Conservation (phyloP, 495 filamentous ascomycete genomes). For the Hypoxylon trugodes region DNA sequence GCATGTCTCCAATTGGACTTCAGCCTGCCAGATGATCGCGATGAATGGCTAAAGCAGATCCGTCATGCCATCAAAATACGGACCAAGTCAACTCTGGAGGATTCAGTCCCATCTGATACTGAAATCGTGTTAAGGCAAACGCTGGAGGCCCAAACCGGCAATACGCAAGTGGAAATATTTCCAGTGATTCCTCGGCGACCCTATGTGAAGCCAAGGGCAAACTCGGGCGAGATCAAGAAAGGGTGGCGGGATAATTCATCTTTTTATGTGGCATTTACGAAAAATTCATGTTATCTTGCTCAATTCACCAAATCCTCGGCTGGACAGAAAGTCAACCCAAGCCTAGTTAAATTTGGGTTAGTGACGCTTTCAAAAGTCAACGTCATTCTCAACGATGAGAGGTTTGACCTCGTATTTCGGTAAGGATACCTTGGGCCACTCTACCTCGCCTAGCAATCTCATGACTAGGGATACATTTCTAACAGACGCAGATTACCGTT, state of each 20-base stretch:
- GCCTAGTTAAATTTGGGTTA: conserved; percentile 60
- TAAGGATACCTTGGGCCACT: conserved; percentile 47
- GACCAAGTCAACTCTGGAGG: conserved; percentile 52
- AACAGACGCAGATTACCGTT: conserved; percentile 66
- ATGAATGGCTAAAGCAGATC: conserved; percentile 78
- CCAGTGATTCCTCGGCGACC: conserved; percentile 80
- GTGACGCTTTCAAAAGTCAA: conserved; percentile 75
- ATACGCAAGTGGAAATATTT: conserved; percentile 76
- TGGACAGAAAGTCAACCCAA: conserved; percentile 29
- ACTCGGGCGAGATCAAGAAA: conserved; percentile 53
- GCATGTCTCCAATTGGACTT: conserved; percentile 69
- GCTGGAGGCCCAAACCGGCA: conserved; percentile 71
- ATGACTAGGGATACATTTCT: conserved; percentile 20
- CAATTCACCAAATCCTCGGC: conserved; percentile 67
- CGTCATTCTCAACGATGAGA: conserved; percentile 75
- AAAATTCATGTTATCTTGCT: conserved; percentile 82
- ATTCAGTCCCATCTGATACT: conserved; percentile 67
- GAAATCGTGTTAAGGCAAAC: conserved; percentile 70
- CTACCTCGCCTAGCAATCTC: not conserved
- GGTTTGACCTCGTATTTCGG: conserved; percentile 86
- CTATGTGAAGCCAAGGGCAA: conserved; percentile 56
- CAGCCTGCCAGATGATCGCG: conserved; percentile 73
- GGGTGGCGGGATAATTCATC: conserved; percentile 81
- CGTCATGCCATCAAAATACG: conserved; percentile 64
- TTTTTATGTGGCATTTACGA: conserved; percentile 86